These are phyloP conservation scores for Simmondsia chinensis DNA, from an alignment of 148 eudicot genomes.

Conservation along the genomic window DNA sequence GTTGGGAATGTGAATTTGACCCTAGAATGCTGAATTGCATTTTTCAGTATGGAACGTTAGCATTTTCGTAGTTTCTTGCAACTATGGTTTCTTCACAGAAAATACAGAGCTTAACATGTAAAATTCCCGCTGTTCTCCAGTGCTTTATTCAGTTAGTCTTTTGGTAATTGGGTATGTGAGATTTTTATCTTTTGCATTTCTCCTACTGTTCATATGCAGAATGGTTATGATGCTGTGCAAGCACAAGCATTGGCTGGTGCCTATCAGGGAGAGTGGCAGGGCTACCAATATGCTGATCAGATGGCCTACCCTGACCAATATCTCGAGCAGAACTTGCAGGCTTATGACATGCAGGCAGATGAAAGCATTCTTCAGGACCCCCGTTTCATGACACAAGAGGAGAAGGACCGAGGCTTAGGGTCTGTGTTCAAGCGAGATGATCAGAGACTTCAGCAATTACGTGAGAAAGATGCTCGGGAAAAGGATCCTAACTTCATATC, in stretches of 20 bases:
- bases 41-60: too few species aligned
- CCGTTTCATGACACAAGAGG: slow-evolving; percentile 88
- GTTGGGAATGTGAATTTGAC: too few species aligned
- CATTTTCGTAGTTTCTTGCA: too few species aligned
- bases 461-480: slow-evolving; percentile 92
- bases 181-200: slow-evolving; percentile 1
- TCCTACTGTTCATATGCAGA: slow-evolving; percentile 29
- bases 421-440: slow-evolving; percentile 98
- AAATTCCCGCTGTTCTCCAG: not conserved
- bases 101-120: too few species aligned
- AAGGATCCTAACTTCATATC: slow-evolving; percentile 98
- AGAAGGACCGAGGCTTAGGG: slow-evolving; percentile 96
- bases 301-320: slow-evolving; percentile 83
- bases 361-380: slow-evolving; percentile 51
- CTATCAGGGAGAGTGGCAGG: slow-evolving; percentile 90
- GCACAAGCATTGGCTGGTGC: slow-evolving; percentile 54
- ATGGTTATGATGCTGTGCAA: slow-evolving; percentile 80
- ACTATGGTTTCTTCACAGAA: too few species aligned
- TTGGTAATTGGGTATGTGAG: slow-evolving; percentile 1
- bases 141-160: too few species aligned
- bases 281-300: slow-evolving; percentile 87
- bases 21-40: too few species aligned
- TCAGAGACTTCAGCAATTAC: slow-evolving; percentile 75
- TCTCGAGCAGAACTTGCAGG: slow-evolving; percentile 62
- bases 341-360: slow-evolving; percentile 58